These are phyloP conservation scores for Phytophthora chlamydospora DNA, from an alignment of 352 stramenopile genomes.

Conservation along the genomic window DNA sequence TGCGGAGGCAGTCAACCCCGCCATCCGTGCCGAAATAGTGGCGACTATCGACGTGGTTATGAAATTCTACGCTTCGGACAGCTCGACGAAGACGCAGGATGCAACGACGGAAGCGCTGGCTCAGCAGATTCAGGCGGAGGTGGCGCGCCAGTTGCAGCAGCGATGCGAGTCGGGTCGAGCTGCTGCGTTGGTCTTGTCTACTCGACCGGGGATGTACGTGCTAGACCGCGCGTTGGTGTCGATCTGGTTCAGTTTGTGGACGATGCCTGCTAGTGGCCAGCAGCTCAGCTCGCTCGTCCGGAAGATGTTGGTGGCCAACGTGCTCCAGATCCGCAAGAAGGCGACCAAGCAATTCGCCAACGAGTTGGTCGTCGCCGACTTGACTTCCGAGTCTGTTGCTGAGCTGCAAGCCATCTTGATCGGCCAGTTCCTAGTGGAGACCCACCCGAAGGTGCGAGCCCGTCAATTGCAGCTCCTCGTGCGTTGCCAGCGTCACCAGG, in stretches of 20 bases:
- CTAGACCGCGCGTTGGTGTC: constrained; percentile 54
- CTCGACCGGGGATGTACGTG: constrained; percentile 46
- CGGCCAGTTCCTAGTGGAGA: constrained; percentile 59
- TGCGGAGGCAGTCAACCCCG: constrained; percentile 34
- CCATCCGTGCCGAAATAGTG: constrained; percentile 56
- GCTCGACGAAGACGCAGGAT: constrained; percentile 12
- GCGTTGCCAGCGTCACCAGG: constrained; percentile 35
- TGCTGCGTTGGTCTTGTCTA: constrained; percentile 28
- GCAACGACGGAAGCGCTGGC: constrained; percentile 18
- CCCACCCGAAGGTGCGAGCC: constrained; percentile 68
- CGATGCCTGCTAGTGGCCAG: constrained; percentile 15
- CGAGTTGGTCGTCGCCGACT: constrained; percentile 16
- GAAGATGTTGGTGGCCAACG: constrained; percentile 44
- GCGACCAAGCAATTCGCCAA: constrained; percentile 62
- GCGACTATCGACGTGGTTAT: constrained; percentile 57
- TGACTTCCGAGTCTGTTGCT: constrained; percentile 15
- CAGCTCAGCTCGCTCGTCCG: constrained; percentile 26
- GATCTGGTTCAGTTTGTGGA: constrained; percentile 50
- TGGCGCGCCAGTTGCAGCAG: constrained; percentile 36
- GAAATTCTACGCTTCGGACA: constrained; percentile 31
- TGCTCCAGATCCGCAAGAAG: constrained; percentile 72
- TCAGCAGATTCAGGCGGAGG: constrained; percentile 35
- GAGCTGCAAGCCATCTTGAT: constrained; percentile 49
- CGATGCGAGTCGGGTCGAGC: constrained; percentile 28
- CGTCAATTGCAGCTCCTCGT: constrained; percentile 64